Evolutionary conservation across 805 yeast species (phyloP).

Genomic region (Jamesozyma hellenica): DNA sequence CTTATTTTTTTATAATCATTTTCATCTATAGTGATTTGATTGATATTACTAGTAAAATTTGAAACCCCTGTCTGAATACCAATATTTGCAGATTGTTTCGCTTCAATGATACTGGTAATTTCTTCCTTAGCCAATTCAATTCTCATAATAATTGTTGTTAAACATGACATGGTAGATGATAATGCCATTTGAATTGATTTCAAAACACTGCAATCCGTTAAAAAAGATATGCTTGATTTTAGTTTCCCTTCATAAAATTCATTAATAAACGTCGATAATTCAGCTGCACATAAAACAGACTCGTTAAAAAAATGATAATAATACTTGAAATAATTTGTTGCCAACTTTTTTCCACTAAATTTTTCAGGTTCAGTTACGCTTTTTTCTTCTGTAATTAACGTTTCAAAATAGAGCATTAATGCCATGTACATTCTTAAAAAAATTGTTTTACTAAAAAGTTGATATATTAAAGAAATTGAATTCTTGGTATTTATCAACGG

Average conservation of each 20-base stretch:
- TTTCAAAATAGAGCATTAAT: conserved; percentile 23
- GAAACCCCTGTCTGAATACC: too few species aligned
- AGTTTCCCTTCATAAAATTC: conserved; percentile 17
- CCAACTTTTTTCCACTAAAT: neutral
- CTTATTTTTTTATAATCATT: conserved; percentile 6
- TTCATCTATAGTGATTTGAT: neutral
- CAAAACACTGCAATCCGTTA: conserved; percentile 16
- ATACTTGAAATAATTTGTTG: conserved; percentile 7
- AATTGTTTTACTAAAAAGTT: conserved; percentile 17
- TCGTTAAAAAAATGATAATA: conserved; percentile 16
- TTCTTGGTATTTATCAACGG: conserved; percentile 7
- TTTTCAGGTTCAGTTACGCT: neutral
- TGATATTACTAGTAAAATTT: too few species aligned
- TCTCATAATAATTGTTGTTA: conserved; percentile 19
- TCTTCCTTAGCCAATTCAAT: conserved; percentile 4
- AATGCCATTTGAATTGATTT: conserved; percentile 22
- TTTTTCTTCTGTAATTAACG: neutral
- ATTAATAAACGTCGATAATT: conserved; percentile 7
- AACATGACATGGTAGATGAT: conserved; percentile 17
- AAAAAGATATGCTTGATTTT: conserved; percentile 9
- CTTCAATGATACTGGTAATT: conserved; percentile 1
- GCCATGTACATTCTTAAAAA: conserved; percentile 22
- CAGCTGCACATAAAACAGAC: conserved; percentile 1
- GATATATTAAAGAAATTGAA: conserved; percentile 16
- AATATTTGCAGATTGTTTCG: too few species aligned